A percentile compares a stretch with the other conserved stretches of the same genome.
These are phyloP conservation scores for Gossypium lobatum DNA, from an alignment of 441 rosid species.

Conservation along the genomic window DNA sequence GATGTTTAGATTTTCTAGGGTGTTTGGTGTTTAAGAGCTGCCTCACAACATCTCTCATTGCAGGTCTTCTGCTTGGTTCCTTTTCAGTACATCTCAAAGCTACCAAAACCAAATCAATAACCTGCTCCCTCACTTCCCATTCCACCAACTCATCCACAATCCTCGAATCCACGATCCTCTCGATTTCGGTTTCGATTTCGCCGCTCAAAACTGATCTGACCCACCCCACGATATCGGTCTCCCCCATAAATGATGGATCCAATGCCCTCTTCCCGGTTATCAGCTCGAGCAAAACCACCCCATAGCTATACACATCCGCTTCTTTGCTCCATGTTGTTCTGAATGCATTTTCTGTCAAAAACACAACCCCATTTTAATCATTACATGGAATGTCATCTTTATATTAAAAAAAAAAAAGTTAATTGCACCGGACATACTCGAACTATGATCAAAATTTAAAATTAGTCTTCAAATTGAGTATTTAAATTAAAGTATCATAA, in stretches of 20 bases:
- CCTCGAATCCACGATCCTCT: conserved; percentile 37
- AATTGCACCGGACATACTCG: neutral
- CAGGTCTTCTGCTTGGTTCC: conserved; percentile 54
- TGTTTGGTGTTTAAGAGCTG: conserved; percentile 29
- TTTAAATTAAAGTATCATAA: too few relatives aligned
- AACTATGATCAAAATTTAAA: neutral
- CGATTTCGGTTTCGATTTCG: conserved; percentile 4
- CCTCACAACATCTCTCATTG: conserved; percentile 72
- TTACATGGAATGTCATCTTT: neutral
- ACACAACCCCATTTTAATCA: neutral
- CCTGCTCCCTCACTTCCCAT: conserved; percentile 40
- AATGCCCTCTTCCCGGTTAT: conserved; percentile 52
- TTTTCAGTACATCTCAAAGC: conserved; percentile 52
- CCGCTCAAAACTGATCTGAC: conserved; percentile 32
- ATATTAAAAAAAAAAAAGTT: too few relatives aligned
- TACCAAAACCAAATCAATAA: conserved; percentile 29
- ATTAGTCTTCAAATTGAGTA: neutral
- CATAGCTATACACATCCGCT: conserved; percentile 73
- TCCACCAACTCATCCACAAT: conserved; percentile 43
- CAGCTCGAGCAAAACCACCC: conserved; percentile 70
- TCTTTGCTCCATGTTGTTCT: conserved; percentile 43
- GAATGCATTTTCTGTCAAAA: conserved; percentile 60
- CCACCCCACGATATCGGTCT: conserved; percentile 48
- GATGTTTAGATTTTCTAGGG: neutral
- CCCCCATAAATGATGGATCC: conserved; percentile 43